Percentiles rank a stretch among this genome's conserved stretches.
phyloP scores from a whole-genome alignment of 768 basidiomycete genomes.

The Panus rudis region DNA sequence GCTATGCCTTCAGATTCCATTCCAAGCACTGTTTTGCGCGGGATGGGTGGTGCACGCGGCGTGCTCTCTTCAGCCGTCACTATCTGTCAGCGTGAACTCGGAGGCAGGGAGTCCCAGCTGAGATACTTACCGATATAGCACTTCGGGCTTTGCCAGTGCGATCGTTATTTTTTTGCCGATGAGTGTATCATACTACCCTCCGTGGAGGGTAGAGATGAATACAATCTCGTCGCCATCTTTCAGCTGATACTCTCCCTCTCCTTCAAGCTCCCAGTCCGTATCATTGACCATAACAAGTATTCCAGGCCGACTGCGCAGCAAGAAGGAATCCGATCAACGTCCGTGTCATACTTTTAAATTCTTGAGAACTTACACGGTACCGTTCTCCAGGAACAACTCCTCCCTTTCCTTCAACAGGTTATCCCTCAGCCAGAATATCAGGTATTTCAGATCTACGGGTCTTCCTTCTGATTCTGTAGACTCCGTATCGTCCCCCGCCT shows the following conservation, averaged over 20 bases:
- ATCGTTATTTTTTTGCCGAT: no score
- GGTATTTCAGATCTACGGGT: slow-evolving; percentile 60
- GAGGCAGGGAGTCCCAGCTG: no score
- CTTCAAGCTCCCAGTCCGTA: slow-evolving; percentile 96
- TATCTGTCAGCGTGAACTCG: no score
- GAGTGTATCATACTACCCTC: slow-evolving; percentile 69
- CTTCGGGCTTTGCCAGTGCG: no score
- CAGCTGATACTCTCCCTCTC: slow-evolving; percentile 80
- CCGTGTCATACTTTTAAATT: background rate
- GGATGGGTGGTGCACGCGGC: no score
- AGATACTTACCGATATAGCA: no score
- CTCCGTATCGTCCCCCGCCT: background rate
- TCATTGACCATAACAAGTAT: slow-evolving; percentile 96
- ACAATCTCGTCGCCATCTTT: slow-evolving; percentile 83
- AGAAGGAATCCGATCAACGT: slow-evolving; percentile 1
- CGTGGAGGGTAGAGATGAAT: slow-evolving; percentile 95
- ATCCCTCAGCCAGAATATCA: slow-evolving; percentile 73
- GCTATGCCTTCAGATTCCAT: no score
- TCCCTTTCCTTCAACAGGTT: slow-evolving; percentile 76
- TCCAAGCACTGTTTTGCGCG: no score
- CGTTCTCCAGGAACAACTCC: slow-evolving; percentile 85
- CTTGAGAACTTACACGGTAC: slow-evolving; percentile 66
- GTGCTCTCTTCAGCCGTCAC: no score
- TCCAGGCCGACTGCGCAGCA: slow-evolving; percentile 86
- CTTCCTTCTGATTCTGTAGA: slow-evolving; percentile 24